Evolutionary conservation across 1,139 yeast species (phyloP), one percentile per base, ranked within the genome.

Genomic region (Debaryomycetaceae sp.): DNA sequence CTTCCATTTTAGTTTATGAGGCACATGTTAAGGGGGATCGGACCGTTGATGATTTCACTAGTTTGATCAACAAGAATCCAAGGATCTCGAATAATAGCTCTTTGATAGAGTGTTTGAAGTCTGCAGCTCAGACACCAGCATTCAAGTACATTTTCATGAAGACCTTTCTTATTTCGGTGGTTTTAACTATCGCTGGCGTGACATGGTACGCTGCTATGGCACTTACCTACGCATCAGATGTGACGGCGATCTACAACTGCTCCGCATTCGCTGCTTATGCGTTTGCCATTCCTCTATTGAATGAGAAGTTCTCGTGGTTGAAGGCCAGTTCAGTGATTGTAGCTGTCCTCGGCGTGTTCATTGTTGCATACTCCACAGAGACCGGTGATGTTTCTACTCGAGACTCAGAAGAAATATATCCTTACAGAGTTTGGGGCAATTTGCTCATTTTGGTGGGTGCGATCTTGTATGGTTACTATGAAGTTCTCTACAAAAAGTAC

Each of bases 181-280:
- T 88, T 6, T 71, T 89, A 48, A 87, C 87, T 8, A 52, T 81
- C 4, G 96, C 96, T 0, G 96, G 95, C 1, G 72, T 80, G 37
- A 82, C 96, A 1, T 89, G 97, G 97, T 89, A 87, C 59, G 79
- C 87, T 14, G 84, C 96, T 6, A 87, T 89, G 81, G 74, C 83
- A 27, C 66, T 87, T 62, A 84, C 96, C 1, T 86, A 90, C 36
- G 89, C 96, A 0, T 76, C 90, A 2, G 96, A 89, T 58, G 84
- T 89, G 27, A 88, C 96, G 3, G 96, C 96, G 7, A 89, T 89
- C 50, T 89, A 88, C 66, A 89, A 89, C 66, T 87, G 95, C 58
- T 84, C 91, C 9, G 95, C 96, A 0, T 88, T 89, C 60, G 84
- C 91, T 6, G 96, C 96, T 0, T 84, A 89, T 58, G 80, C 88